Evolutionary conservation across 352 stramenopile genomes (phyloP), one percentile per base, ranked within the genome.

Genomic region (Pythium diclinum): DNA sequence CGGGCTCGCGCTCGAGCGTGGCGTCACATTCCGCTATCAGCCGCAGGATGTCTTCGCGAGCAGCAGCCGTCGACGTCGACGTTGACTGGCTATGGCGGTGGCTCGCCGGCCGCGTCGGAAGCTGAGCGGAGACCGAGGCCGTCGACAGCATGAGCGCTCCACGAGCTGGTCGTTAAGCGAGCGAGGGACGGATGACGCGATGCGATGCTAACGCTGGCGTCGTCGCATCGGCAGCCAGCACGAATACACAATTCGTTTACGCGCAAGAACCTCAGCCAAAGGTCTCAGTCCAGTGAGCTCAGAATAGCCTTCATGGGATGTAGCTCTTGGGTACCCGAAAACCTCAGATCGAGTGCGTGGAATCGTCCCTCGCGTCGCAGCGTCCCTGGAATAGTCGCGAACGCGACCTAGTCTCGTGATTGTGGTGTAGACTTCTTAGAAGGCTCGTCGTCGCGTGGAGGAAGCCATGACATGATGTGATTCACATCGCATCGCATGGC

Each of bases 21-120:
- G 40, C 57, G 36, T 86, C 68, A 59, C 82, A 91, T 52, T 90
- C 79, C 17, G 42, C 57, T 33, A 93, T 88, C 6, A 91, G 70
- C 28, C 63, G 62, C 21, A 81, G 59, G 60, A 91, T 83, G 47
- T 92, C 81, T 11, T 63, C 71, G 40, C 75, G 59, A 55, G 74
- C 76, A 36, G 68, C 42, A 30, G 61, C 48, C 5, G 49, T 57
- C 11, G 71, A 78, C 13, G 59, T 42, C 14, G 67, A 46, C 6
- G 14, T 46, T 11, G 38, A 5, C 38, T 16, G 10, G 38, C 11
- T n/a, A 13, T 16, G 38, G 68, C 5, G 72, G 59, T 8, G 34
- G 33, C 32, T 25, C 42, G 42, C 6, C 21, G 19, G 5, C 11
- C 14, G 51, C 23, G 19, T 32, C 23, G 46, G 46, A 28, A 16